Evolutionary conservation across 2,329 filamentous ascomycete species (phyloP).

Genomic region (Epichloe bromicola): DNA sequence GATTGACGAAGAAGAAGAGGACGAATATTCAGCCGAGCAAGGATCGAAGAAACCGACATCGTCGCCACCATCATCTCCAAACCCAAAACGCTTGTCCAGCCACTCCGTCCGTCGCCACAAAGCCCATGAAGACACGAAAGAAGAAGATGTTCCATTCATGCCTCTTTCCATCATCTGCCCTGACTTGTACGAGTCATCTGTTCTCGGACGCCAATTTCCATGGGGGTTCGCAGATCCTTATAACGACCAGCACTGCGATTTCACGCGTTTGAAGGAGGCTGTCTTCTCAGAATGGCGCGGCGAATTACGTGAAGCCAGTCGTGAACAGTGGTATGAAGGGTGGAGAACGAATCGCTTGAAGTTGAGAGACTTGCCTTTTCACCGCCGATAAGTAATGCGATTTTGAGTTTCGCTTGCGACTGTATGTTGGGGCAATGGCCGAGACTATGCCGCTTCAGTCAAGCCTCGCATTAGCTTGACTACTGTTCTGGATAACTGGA

Average conservation of each 20-base stretch:
- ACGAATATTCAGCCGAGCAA: conserved; percentile 15
- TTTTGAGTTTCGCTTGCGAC: neutral
- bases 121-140: conserved; percentile 30
- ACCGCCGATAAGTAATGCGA: conserved; percentile 18
- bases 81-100: conserved; percentile 32
- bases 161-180: conserved; percentile 91
- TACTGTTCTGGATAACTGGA: neutral
- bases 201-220: conserved; percentile 77
- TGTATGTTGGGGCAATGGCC: neutral
- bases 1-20: conserved; percentile 41
- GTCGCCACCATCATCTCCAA: conserved; percentile 22
- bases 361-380: conserved; percentile 31
- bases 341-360: conserved; percentile 70
- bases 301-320: conserved; percentile 79
- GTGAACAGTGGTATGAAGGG: conserved; percentile 88
- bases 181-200: conserved; percentile 70
- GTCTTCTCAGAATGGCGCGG: conserved; percentile 90
- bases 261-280: conserved; percentile 74
- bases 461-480: neutral
- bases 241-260: conserved; percentile 86
- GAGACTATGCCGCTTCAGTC: neutral
- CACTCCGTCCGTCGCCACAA: conserved; percentile 33
- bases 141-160: conserved; percentile 53
- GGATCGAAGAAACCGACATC: conserved; percentile 12
- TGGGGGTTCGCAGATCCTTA: conserved; percentile 97